A percentile compares a stretch with the other conserved stretches of the same genome.
Conservation (phyloP, 2,329 filamentous ascomycete species). For the Acephala macrosclerotiorum region DNA sequence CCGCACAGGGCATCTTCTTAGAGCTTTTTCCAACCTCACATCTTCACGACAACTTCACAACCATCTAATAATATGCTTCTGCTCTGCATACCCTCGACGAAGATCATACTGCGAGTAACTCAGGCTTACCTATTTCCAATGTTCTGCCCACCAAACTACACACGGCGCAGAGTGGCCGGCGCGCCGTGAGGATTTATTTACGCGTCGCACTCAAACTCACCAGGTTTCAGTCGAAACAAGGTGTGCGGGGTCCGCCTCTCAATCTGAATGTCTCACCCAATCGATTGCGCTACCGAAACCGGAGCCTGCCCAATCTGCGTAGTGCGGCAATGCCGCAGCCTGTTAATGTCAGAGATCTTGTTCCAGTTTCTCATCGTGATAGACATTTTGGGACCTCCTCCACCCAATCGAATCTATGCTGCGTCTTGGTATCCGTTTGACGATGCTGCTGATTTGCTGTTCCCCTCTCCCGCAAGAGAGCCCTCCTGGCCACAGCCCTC, state of each 20-base stretch:
- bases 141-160: background rate
- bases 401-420: slow-evolving; percentile 26
- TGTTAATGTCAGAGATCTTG: slow-evolving; percentile 37
- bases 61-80: slow-evolving; percentile 15
- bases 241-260: slow-evolving; percentile 11
- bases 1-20: background rate
- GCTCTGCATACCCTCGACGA: slow-evolving; percentile 19
- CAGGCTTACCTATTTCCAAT: background rate
- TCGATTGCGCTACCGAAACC: slow-evolving; percentile 21
- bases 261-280: slow-evolving; percentile 23
- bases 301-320: slow-evolving; percentile 27
- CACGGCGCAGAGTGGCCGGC: background rate
- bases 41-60: slow-evolving; percentile 4
- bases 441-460: slow-evolving; percentile 21
- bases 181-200: background rate
- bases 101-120: slow-evolving; percentile 18
- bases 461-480: slow-evolving; percentile 12
- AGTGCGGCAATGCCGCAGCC: slow-evolving; percentile 26
- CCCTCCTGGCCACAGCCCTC: slow-evolving; percentile 14
- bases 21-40: background rate
- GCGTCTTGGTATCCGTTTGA: slow-evolving; percentile 23
- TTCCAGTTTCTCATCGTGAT: slow-evolving; percentile 32
- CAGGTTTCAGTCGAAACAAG: slow-evolving; percentile 33
- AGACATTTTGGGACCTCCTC: slow-evolving; percentile 16
- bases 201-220: slow-evolving; percentile 24